A percentile compares a stretch with the other conserved stretches of the same genome.
Evolutionary conservation across 257 asterid species (phyloP).

Genomic region (Solanum chmielewskii): DNA sequence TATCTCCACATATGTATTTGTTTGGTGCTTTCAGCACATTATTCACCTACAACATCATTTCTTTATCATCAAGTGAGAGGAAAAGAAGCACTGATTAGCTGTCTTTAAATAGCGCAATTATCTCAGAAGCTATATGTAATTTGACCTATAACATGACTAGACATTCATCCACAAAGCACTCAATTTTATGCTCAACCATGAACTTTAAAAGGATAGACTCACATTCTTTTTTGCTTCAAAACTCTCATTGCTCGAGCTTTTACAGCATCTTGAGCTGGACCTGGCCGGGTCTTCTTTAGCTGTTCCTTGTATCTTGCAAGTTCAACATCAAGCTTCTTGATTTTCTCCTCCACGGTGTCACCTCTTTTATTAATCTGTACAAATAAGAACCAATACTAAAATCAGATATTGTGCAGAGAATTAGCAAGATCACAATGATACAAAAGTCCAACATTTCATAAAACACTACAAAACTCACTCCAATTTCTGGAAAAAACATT

Average conservation of each 20-base stretch:
- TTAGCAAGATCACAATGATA: not conserved
- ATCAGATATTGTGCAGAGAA: not conserved
- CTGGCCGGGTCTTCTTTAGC: conserved; percentile 88
- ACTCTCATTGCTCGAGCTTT: conserved; percentile 98
- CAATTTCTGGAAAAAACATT: not conserved
- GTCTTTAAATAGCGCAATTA: not conserved
- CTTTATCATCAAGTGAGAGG: not conserved
- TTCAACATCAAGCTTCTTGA: conserved; percentile 74
- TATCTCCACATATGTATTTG: not conserved
- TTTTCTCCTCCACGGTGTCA: conserved; percentile 80
- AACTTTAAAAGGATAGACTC: conserved; percentile 9
- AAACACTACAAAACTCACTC: not conserved
- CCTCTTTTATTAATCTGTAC: conserved; percentile 87
- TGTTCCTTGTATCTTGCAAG: conserved; percentile 73
- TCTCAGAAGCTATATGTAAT: not conserved
- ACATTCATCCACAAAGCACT: not conserved
- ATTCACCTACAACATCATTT: not conserved
- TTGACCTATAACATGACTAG: not conserved
- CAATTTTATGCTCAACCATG: not conserved
- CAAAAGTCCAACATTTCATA: not conserved
- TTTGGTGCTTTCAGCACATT: not conserved
- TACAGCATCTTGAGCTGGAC: conserved; percentile 96
- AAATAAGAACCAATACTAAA: not conserved
- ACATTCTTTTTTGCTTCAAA: conserved; percentile 92
- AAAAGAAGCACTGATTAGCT: not conserved